These are phyloP conservation scores for Linnemannia schmuckeri DNA, from an alignment of 192 early-diverging fungal genomes.

Conservation along the genomic window DNA sequence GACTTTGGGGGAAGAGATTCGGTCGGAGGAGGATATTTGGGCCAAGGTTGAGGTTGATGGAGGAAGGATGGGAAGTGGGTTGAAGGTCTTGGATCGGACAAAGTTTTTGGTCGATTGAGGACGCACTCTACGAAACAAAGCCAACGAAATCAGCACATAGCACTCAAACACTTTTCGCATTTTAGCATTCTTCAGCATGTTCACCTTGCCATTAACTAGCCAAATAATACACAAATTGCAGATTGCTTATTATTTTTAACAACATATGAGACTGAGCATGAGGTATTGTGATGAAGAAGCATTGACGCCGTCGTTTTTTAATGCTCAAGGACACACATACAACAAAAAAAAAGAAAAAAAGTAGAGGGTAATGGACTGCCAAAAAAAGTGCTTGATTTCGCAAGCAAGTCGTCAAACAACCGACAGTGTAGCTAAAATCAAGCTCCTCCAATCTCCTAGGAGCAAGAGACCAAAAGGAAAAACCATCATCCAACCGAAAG, in stretches of 20 bases:
- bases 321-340: neutral
- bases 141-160: too few relatives aligned
- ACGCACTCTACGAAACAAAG: neutral
- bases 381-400: neutral
- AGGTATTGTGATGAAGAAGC: neutral
- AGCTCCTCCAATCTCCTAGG: neutral
- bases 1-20: neutral
- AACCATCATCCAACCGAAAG: neutral
- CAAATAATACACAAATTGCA: neutral
- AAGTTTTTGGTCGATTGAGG: constrained; percentile 27
- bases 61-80: neutral
- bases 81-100: constrained; percentile 27
- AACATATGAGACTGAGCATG: neutral
- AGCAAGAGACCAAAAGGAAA: too few relatives aligned
- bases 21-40: neutral
- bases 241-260: neutral
- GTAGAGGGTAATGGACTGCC: neutral
- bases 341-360: neutral
- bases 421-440: neutral
- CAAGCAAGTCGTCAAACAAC: neutral
- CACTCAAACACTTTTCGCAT: neutral
- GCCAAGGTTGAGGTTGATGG: neutral
- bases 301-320: neutral
- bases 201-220: neutral
- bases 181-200: neutral